phyloP scores from a whole-genome alignment of 2,329 filamentous ascomycete genomes.

The Cylindrodendrum hubeiense region DNA sequence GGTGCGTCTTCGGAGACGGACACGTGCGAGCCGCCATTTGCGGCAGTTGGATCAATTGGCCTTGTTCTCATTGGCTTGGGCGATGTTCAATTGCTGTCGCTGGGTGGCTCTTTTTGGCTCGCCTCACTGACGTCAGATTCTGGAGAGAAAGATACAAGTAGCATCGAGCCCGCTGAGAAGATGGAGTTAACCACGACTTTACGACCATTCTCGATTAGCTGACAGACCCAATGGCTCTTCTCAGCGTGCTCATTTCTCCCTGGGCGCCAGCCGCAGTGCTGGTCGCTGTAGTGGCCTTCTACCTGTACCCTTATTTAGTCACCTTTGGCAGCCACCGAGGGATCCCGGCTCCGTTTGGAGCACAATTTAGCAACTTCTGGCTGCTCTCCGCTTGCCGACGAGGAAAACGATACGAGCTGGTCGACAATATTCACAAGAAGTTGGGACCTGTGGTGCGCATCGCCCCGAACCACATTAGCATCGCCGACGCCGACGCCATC shows the following conservation, averaged over 20 bases:
- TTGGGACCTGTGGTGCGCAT: slow-evolving; percentile 83
- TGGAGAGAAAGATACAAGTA: slow-evolving; percentile 13
- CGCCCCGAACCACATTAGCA: slow-evolving; percentile 85
- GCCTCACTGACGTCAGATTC: slow-evolving; percentile 8
- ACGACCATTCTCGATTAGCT: neutral
- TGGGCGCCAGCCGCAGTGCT: slow-evolving; percentile 34
- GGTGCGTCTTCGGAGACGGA: neutral
- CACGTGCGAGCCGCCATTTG: neutral
- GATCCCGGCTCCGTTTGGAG: slow-evolving; percentile 74
- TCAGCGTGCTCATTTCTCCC: slow-evolving; percentile 32
- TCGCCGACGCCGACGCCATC: slow-evolving; percentile 84
- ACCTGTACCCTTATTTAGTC: slow-evolving; percentile 60
- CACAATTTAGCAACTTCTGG: slow-evolving; percentile 83
- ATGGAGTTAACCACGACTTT: neutral
- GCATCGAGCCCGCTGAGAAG: neutral
- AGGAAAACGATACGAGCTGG: slow-evolving; percentile 72
- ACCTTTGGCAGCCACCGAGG: slow-evolving; percentile 63
- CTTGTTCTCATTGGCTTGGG: neutral
- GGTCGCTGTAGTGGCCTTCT: slow-evolving; percentile 29
- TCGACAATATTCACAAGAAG: slow-evolving; percentile 80
- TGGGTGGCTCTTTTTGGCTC: neutral
- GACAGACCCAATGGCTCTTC: slow-evolving; percentile 31
- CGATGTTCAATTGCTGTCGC: neutral
- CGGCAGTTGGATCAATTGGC: slow-evolving; percentile 1
- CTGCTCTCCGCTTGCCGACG: slow-evolving; percentile 74